Evolutionary conservation across 306 rosid genomes (phyloP).

Genomic region (Mimosa bimucronata): DNA sequence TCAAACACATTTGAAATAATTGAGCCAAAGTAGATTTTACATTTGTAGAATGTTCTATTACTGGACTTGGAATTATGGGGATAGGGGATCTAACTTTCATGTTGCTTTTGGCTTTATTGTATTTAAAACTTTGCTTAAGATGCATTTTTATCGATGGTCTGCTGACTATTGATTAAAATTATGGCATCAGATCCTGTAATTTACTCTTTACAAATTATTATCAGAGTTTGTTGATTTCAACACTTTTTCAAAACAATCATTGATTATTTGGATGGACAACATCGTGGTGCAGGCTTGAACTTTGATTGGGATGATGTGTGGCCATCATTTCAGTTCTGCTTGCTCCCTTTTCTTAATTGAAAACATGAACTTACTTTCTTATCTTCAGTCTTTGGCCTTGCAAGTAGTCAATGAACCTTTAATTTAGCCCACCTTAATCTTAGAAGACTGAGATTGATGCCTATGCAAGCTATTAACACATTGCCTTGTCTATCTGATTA

Average conservation of each 20-base stretch:
- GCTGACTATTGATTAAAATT: slow-evolving; percentile 10
- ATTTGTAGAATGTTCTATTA: background rate
- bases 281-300: background rate
- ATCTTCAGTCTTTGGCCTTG: background rate
- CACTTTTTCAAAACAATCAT: background rate
- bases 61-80: too few relatives aligned
- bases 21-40: background rate
- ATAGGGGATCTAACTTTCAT: background rate
- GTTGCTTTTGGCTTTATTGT: slow-evolving; percentile 24
- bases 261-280: background rate
- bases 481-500: background rate
- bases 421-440: background rate
- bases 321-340: background rate
- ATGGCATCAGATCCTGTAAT: slow-evolving; percentile 19
- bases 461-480: background rate
- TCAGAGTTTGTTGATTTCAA: background rate
- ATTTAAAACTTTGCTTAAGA: slow-evolving; percentile 16
- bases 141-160: slow-evolving; percentile 8
- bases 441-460: background rate
- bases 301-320: background rate
- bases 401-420: background rate
- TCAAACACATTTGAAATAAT: background rate
- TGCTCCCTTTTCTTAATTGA: background rate
- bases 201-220: background rate
- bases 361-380: background rate